These are phyloP conservation scores for Saccharomycopsis oosterbeekiorum DNA, from an alignment of 805 yeast genomes.

Conservation along the genomic window DNA sequence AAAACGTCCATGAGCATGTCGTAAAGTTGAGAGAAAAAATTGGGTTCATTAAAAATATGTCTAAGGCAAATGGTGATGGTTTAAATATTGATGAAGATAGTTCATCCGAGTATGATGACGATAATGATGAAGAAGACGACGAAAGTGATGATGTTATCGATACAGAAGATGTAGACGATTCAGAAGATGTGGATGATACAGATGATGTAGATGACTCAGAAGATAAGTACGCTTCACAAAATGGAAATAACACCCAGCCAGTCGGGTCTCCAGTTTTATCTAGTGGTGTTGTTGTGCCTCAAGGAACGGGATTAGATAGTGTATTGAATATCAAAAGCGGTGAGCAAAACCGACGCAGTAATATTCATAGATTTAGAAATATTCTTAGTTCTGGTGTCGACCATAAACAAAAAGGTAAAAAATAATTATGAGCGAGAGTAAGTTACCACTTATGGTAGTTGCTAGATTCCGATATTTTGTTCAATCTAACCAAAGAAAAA, in stretches of 20 bases:
- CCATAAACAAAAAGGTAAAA: not conserved
- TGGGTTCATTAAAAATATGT: not conserved
- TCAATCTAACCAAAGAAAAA: not conserved
- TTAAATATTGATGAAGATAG: not conserved
- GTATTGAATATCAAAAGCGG: not conserved
- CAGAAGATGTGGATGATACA: not conserved
- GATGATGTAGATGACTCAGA: not conserved
- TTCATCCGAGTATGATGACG: not conserved
- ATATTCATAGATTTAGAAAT: slow-evolving; percentile 1
- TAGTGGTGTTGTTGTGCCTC: not conserved
- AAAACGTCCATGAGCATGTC: slow-evolving; percentile 30
- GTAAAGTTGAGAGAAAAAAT: slow-evolving; percentile 28
- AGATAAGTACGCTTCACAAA: not conserved
- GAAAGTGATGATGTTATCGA: not conserved
- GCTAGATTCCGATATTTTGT: not conserved
- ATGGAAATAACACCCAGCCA: not conserved
- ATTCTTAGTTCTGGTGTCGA: not conserved
- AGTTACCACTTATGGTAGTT: not conserved
- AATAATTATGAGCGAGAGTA: too few relatives aligned
- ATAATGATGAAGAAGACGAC: slow-evolving; percentile 1
- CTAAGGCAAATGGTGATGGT: not conserved
- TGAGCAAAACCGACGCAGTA: not conserved
- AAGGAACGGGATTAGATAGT: not conserved
- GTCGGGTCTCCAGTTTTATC: not conserved
- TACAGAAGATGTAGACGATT: not conserved